Evolutionary conservation across 1,284 basidiomycete genomes (phyloP), one percentile per base, ranked within the genome.

Genomic region (Chalciporus sp.): DNA sequence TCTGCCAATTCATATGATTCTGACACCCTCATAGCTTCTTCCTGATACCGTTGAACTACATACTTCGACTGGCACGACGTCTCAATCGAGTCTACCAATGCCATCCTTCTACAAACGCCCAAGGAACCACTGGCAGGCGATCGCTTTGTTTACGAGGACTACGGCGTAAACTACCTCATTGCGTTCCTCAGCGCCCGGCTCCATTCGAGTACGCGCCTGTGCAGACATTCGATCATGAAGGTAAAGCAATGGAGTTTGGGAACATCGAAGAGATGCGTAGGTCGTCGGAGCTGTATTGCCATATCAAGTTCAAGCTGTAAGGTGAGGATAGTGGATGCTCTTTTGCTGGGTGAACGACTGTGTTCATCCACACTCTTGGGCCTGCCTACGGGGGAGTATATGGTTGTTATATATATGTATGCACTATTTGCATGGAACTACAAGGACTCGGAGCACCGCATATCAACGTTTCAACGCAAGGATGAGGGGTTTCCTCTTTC

Each of bases 21-120:
- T 47, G 28, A 29, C 14, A 26, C 35, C n/a, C 10, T 16, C 16
- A 19, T 45, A 84, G 82, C 59, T 83, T 87, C 65, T 73, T 85
- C 58, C 67, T 87, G 17, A 78, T 79, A 0, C 85, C 84, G 2
- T 73, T 85, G 58, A 86, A 87, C 69, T n/a, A n/a, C n/a, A n/a
- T 87, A 81, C 72, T 82, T 84, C 67, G 83, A 86, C 67, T n/a
- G n/a, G n/a, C 71, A 76, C 47, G 84, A 86, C 63, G 71, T 82
- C 49, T 81, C 81, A 12, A 77, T 85, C 67, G 81, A 84, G 44
- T 77, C 78, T 11, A 67, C 65, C 55, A 84, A 86, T 53, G 80
- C 83, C 16, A 76, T 85, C 53, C 58, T 85, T 10, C 70, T 85
- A 49, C 71, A 72, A 39, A 61, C 74, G 1, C 79, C 83, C 0